Evolutionary conservation across 352 stramenopile species (phyloP), one percentile per base, ranked within the genome.

Genomic region (Pythium brassicae): DNA sequence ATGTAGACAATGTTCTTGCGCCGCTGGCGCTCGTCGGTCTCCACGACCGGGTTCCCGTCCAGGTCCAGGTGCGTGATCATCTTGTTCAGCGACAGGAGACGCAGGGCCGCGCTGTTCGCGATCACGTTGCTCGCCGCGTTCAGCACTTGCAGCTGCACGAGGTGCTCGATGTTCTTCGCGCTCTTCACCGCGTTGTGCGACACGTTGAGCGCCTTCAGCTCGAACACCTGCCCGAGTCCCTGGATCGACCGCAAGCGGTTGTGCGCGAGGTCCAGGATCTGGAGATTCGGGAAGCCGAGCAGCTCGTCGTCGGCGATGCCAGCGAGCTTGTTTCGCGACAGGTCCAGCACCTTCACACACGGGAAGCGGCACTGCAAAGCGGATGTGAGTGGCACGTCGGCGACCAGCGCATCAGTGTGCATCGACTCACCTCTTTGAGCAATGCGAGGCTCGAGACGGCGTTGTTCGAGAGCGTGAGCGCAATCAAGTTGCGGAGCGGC

Each of bases 151-250:
- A 94, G 55, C 11, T 78, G 59, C 23, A 67, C 52, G 14, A 92
- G 64, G 29, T 89, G 83, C 49, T 92, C 83, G 23, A 92, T 66
- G 57, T 94, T 94, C 49, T 79, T 91, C 54, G 88, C 74, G 1
- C 39, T 69, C 23, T 74, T 74, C 34, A 93, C 74, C 4, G 50
- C 23, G 42, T 93, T 93, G 55, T 79, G 51, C 22, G 66, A 71
- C 15, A 87, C 55, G 50, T 76, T 81, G 34, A 93, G 65, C 3
- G 83, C 83, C 20, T 74, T 76, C 0, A 93, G 56, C 34, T 88
- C 72, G 32, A 83, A 81, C 1, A 72, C 61, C 27, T 84, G 81
- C 1, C 67, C 57, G 3, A 91, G 57, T 1, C 83, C 83, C 19
- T 66, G 62, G 34, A 93, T 86, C 4, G 42, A 59, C 53, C 71